Conservation (phyloP, 768 basidiomycete species). For the Botryobasidium botryosum region DNA sequence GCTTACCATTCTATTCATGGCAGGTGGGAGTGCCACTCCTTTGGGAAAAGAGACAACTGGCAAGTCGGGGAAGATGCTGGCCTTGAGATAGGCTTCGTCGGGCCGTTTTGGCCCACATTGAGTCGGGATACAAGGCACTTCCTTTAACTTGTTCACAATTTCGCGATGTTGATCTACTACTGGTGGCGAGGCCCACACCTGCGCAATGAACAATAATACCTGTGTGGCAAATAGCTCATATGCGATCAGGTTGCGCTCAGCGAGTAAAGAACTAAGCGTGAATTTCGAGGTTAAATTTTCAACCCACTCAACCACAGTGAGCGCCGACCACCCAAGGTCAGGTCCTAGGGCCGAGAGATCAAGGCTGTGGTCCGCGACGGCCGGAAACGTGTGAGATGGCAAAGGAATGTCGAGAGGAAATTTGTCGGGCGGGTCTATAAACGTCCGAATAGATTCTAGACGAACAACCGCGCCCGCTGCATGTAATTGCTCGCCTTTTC, state of each 20-base stretch:
- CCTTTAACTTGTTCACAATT: slow-evolving; percentile 55
- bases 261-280: slow-evolving; percentile 22
- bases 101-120: slow-evolving; percentile 57
- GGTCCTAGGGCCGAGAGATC: slow-evolving; percentile 29
- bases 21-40: slow-evolving; percentile 45
- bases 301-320: slow-evolving; percentile 63
- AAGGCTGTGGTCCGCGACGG: slow-evolving; percentile 44
- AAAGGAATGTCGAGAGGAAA: slow-evolving; percentile 64
- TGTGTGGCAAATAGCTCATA: too few species aligned
- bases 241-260: slow-evolving; percentile 42
- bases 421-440: slow-evolving; percentile 44
- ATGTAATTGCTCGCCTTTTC: slow-evolving; percentile 37
- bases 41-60: slow-evolving; percentile 63
- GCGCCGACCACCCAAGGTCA: slow-evolving; percentile 64
- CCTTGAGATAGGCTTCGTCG: slow-evolving; percentile 67
- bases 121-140: slow-evolving; percentile 60
- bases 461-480: slow-evolving; percentile 40
- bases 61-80: slow-evolving; percentile 77
- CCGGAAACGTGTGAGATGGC: slow-evolving; percentile 54
- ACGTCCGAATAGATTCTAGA: slow-evolving; percentile 48
- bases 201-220: too few species aligned
- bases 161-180: slow-evolving; percentile 72
- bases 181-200: slow-evolving; percentile 38
- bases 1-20: slow-evolving; percentile 40
- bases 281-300: slow-evolving; percentile 37